Evolutionary conservation across 139 green algal genomes (phyloP).

Genomic region (Mesotaenium endlicherianum): DNA sequence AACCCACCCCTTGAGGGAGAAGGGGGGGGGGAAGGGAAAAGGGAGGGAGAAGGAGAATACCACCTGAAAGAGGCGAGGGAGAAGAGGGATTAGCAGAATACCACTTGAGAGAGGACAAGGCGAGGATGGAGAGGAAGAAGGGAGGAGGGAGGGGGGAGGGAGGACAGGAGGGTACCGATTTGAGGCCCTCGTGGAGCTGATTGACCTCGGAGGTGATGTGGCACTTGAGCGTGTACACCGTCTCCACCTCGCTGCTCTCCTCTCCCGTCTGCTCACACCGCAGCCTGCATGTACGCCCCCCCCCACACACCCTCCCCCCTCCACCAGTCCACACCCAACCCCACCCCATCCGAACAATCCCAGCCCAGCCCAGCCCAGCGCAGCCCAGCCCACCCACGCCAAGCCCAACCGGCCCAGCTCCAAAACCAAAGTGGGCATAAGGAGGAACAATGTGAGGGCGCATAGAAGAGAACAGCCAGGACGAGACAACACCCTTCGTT

Average conservation of each 20-base stretch:
- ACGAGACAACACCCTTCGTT: too few species aligned
- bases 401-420: too few species aligned
- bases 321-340: background rate
- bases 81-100: too few species aligned
- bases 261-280: slow-evolving; percentile 81
- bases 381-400: too few species aligned
- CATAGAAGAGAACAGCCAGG: background rate
- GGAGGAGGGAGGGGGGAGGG: too few species aligned
- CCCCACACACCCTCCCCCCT: background rate
- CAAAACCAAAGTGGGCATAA: background rate
- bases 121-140: too few species aligned
- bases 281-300: slow-evolving; percentile 56
- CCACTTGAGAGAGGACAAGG: too few species aligned
- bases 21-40: background rate
- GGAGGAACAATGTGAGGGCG: background rate
- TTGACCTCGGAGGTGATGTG: slow-evolving; percentile 92
- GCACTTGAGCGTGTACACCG: slow-evolving; percentile 83
- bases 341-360: too few species aligned
- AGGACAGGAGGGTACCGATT: slow-evolving; percentile 66
- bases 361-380: too few species aligned
- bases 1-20: too few species aligned
- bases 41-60: background rate
- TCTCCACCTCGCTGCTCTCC: slow-evolving; percentile 57
- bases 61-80: too few species aligned
- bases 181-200: slow-evolving; percentile 81